Conservation (phyloP, 805 yeast genomes). For the Wickerhamiella galacta region DNA sequence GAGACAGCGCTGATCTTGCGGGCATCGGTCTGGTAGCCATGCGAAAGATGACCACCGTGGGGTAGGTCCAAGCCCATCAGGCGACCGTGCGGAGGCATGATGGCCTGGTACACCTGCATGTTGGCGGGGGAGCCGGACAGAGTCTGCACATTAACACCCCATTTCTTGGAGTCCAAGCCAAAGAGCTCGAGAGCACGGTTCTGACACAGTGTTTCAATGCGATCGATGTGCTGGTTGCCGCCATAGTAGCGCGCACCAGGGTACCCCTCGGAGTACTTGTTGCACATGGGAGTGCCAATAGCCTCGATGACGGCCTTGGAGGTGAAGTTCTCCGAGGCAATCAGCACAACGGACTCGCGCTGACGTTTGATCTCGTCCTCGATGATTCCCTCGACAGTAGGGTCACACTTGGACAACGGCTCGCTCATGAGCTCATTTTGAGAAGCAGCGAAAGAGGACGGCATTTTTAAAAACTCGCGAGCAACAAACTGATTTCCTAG, state of each 20-base stretch:
- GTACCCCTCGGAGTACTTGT: conserved; percentile 97
- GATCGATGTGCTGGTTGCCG: conserved; percentile 93
- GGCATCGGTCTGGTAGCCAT: conserved; percentile 91
- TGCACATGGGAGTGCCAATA: conserved; percentile 93
- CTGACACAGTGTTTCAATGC: conserved; percentile 84
- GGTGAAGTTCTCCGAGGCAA: conserved; percentile 95
- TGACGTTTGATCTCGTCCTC: conserved; percentile 77
- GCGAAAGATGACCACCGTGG: conserved; percentile 97
- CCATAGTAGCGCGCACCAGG: conserved; percentile 99
- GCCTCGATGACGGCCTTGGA: conserved; percentile 92
- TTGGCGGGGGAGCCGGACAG: conserved; percentile 97
- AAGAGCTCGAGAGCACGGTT: conserved; percentile 87
- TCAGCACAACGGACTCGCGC: conserved; percentile 79
- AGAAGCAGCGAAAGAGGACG: conserved; percentile 19
- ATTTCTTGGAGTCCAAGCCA: conserved; percentile 54
- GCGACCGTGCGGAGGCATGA: conserved; percentile 90
- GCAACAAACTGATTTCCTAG: too few species aligned
- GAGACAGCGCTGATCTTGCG: conserved; percentile 91
- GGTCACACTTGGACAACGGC: conserved; percentile 17
- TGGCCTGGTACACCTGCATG: conserved; percentile 88
- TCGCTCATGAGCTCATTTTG: conserved; percentile 19
- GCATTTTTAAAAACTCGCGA: conserved; percentile 11
- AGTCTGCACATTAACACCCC: conserved; percentile 98
- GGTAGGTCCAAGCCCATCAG: conserved; percentile 97
- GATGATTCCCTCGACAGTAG: conserved; percentile 27